These are phyloP conservation scores for Castanea sativa DNA, from an alignment of 306 rosid genomes.

Conservation along the genomic window DNA sequence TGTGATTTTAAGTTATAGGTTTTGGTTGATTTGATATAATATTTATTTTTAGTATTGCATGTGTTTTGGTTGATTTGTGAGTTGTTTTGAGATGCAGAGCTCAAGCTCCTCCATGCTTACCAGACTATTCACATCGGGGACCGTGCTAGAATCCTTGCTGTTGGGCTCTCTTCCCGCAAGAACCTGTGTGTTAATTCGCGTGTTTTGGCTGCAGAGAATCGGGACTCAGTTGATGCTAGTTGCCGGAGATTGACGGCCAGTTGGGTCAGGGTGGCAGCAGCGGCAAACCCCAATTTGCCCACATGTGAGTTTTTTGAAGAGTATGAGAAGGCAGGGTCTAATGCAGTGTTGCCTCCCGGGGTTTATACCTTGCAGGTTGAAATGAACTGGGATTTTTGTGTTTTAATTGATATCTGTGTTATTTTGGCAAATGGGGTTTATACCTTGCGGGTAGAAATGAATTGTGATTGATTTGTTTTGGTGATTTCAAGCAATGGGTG, in stretches of 20 bases:
- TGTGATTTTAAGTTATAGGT: too few relatives aligned
- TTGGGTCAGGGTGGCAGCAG: constrained; percentile 85
- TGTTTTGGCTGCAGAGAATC: constrained; percentile 62
- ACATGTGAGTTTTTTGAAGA: constrained; percentile 77
- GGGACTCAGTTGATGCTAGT: constrained; percentile 87
- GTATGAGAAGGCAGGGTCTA: constrained; percentile 67
- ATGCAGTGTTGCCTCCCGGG: constrained; percentile 72
- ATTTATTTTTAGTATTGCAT: too few relatives aligned
- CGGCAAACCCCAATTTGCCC: constrained; percentile 52
- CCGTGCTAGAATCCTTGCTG: constrained; percentile 61
- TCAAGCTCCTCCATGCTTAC: constrained; percentile 64
- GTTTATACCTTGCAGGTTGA: constrained; percentile 87
- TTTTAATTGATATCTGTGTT: not conserved
- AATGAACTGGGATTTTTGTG: not conserved
- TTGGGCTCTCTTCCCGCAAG: constrained; percentile 80
- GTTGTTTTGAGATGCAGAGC: constrained; percentile 34
- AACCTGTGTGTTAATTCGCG: constrained; percentile 65
- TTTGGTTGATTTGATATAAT: too few relatives aligned
- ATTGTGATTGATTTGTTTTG: too few relatives aligned
- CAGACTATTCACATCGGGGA: constrained; percentile 63
- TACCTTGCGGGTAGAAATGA: too few relatives aligned
- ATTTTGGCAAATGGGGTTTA: too few relatives aligned
- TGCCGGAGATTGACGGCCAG: constrained; percentile 81
- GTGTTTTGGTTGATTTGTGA: too few relatives aligned
- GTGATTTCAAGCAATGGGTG: too few relatives aligned